Evolutionary conservation across 2,329 filamentous ascomycete species (phyloP).

Genomic region (Exophiala lecanii-corni): DNA sequence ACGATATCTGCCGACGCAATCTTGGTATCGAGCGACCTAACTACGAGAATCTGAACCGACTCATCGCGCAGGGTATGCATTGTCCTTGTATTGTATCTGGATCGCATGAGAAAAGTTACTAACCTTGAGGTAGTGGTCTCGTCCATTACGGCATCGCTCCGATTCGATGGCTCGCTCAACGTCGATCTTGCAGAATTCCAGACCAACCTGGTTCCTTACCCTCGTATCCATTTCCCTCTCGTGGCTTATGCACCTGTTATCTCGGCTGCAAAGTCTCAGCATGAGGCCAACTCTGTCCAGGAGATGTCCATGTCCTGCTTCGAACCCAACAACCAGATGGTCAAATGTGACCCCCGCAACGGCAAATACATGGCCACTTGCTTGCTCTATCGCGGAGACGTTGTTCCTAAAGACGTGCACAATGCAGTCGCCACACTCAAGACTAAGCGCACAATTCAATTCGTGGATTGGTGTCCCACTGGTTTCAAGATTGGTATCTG

Average conservation of each 20-base stretch:
- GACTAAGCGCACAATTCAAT: constrained; percentile 99
- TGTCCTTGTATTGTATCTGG: too few relatives aligned
- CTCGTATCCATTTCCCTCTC: constrained; percentile 98
- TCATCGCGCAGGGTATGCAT: constrained; percentile 89
- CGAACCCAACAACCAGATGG: constrained; percentile 99
- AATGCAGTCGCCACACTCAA: constrained; percentile 90
- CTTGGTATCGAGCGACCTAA: constrained; percentile 94
- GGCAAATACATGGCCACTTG: constrained; percentile 99
- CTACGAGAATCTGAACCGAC: constrained; percentile 97
- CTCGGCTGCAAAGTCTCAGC: constrained; percentile 89
- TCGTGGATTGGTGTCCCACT: constrained; percentile 99
- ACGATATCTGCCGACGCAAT: constrained; percentile 98
- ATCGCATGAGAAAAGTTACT: constrained; percentile 26
- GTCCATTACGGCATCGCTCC: constrained; percentile 95
- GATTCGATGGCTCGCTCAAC: constrained; percentile 97
- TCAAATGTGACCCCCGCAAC: constrained; percentile 97
- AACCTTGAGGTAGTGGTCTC: constrained; percentile 68
- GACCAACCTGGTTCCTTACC: constrained; percentile 98
- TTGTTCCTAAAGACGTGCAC: constrained; percentile 94
- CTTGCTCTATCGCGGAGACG: constrained; percentile 95
- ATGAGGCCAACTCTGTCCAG: constrained; percentile 96
- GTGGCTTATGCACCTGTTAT: constrained; percentile 94
- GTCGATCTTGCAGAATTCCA: constrained; percentile 99
- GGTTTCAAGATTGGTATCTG: constrained; percentile 99
- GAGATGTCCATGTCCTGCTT: constrained; percentile 99